A percentile compares a stretch with the other conserved stretches of the same genome.
phyloP scores from a whole-genome alignment of 73 alveolate species.

The Paraurostyla sp. region DNA sequence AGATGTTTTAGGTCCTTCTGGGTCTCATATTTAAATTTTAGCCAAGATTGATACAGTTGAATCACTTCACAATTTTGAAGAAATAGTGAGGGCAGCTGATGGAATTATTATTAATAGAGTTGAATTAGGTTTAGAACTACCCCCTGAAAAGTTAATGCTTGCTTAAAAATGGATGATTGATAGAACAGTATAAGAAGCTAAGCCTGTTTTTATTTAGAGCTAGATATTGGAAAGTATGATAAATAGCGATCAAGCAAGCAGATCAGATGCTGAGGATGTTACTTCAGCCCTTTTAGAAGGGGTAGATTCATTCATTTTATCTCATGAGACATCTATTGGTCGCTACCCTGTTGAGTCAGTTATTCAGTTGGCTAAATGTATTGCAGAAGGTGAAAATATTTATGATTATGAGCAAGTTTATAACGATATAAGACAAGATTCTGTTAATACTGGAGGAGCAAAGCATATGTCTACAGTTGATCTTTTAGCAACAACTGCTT shows the following conservation, averaged over 20 bases:
- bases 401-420: constrained; percentile 72
- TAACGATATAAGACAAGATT: constrained; percentile 15
- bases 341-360: constrained; percentile 37
- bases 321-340: constrained; percentile 61
- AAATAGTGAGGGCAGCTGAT: constrained; percentile 50
- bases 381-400: constrained; percentile 65
- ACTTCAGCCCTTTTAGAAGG: constrained; percentile 57
- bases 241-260: neutral
- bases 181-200: constrained; percentile 31
- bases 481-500: constrained; percentile 56
- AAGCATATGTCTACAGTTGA: constrained; percentile 25
- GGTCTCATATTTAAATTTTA: constrained; percentile 30
- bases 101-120: constrained; percentile 48
- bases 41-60: constrained; percentile 61
- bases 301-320: constrained; percentile 50
- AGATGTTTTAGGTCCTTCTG: constrained; percentile 46
- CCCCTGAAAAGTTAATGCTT: constrained; percentile 60
- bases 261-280: constrained; percentile 53
- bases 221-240: constrained; percentile 50
- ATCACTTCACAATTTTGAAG: constrained; percentile 45
- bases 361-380: constrained; percentile 50
- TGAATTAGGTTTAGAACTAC: constrained; percentile 48
- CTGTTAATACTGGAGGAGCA: constrained; percentile 33
- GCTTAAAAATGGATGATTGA: constrained; percentile 64
- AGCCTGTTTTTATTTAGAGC: constrained; percentile 41